Evolutionary conservation across 106 monocot species (phyloP).

Genomic region (Narthecium ossifragum): DNA sequence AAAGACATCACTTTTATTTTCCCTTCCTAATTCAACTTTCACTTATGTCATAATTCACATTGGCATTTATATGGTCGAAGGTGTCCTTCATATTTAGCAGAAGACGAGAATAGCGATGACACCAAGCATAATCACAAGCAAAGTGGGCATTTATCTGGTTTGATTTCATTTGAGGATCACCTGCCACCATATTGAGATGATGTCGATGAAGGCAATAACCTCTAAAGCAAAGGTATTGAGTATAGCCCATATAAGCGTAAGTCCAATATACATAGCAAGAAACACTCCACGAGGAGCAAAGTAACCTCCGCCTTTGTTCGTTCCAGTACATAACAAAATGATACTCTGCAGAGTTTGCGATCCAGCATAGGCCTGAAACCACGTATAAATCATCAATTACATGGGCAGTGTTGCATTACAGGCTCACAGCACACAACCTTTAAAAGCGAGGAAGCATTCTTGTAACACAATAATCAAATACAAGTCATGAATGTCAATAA

Average conservation of each 20-base stretch:
- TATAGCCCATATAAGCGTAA: conserved; percentile 72
- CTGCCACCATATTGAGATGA: conserved; percentile 90
- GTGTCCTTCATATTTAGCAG: too few species aligned
- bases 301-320: conserved; percentile 73
- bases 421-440: too few species aligned
- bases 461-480: neutral
- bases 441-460: neutral
- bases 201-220: conserved; percentile 71
- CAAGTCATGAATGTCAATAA: neutral
- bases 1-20: too few species aligned
- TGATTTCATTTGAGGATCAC: too few species aligned
- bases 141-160: too few species aligned
- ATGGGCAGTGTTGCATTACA: too few species aligned
- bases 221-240: conserved; percentile 82
- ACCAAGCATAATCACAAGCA: too few species aligned
- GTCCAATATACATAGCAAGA: conserved; percentile 63
- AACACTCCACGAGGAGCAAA: conserved; percentile 68
- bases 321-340: conserved; percentile 71
- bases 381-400: too few species aligned
- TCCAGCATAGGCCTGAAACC: conserved; percentile 64
- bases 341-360: conserved; percentile 76
- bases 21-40: too few species aligned
- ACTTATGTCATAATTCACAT: too few species aligned
- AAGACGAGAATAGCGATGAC: too few species aligned
- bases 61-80: too few species aligned